phyloP scores from a whole-genome alignment of 176 grass and related monocot species.

The Lolium multiflorum region DNA sequence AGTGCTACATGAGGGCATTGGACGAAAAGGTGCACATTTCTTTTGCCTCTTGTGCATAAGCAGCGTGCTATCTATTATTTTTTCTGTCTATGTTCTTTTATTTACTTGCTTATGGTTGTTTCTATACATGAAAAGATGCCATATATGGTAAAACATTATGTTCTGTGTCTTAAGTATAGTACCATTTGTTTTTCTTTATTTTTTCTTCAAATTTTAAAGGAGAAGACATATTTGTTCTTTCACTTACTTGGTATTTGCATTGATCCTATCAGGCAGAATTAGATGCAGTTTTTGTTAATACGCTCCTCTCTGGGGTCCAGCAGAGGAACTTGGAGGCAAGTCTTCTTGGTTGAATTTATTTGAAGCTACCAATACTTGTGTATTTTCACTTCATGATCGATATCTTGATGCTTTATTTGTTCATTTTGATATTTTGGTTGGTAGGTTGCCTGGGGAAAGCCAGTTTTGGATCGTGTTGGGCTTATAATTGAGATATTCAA shows the following conservation, averaged over 20 bases:
- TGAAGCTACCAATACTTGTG: conserved; percentile 6
- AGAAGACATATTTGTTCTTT: neutral
- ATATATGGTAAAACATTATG: conserved; percentile 22
- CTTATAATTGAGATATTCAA: conserved; percentile 99
- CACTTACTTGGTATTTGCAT: conserved; percentile 22
- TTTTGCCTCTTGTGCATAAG: conserved; percentile 34
- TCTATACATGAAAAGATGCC: conserved; percentile 14
- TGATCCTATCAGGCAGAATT: conserved; percentile 63
- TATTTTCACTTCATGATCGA: conserved; percentile 5
- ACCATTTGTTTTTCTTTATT: neutral
- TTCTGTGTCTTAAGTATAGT: conserved; percentile 13
- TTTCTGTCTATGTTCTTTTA: neutral
- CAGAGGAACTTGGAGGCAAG: conserved; percentile 95
- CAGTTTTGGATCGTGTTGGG: conserved; percentile 89
- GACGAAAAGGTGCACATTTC: conserved; percentile 73
- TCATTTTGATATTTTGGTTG: conserved; percentile 34
- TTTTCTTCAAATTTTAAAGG: conserved; percentile 15
- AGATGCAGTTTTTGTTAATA: conserved; percentile 95
- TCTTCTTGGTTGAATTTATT: conserved; percentile 26
- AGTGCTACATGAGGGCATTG: conserved; percentile 71
- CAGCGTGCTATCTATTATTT: conserved; percentile 18
- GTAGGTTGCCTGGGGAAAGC: conserved; percentile 74
- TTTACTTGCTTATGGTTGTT: conserved; percentile 16
- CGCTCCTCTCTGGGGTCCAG: conserved; percentile 89
- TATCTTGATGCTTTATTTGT: conserved; percentile 3